Evolutionary conservation across 2,329 filamentous ascomycete genomes (phyloP).

Genomic region (Pseudogymnoascus destructans): DNA sequence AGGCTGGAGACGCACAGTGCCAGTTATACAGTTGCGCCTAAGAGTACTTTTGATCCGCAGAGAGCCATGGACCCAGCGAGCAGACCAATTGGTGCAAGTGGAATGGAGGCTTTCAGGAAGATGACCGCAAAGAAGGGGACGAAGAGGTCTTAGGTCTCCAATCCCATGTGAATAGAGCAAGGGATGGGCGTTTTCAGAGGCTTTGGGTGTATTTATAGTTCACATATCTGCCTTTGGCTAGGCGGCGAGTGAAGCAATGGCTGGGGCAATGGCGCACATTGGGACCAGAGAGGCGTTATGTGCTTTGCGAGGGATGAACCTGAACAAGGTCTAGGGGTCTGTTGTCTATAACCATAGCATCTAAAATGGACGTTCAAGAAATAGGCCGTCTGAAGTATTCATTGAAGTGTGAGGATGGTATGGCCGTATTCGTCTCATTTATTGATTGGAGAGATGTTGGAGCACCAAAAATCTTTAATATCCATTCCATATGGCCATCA

Average conservation of each 20-base stretch:
- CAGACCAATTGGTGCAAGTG: conserved; percentile 48
- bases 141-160: conserved; percentile 28
- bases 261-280: conserved; percentile 2
- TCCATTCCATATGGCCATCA: not conserved
- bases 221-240: not conserved
- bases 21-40: conserved; percentile 28
- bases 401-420: not conserved
- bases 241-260: not conserved
- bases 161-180: not conserved
- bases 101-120: conserved; percentile 51
- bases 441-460: not conserved
- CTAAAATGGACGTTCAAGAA: not conserved
- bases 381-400: not conserved
- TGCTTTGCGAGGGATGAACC: not conserved
- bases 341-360: not conserved
- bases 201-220: conserved; percentile 5
- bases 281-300: not conserved
- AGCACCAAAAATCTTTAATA: not conserved
- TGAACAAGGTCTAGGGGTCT: not conserved
- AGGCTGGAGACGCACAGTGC: conserved; percentile 28
- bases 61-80: conserved; percentile 35
- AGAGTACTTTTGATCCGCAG: conserved; percentile 46
- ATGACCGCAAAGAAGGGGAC: conserved; percentile 50
- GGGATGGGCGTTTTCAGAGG: not conserved
- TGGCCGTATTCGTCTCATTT: too few relatives aligned